A percentile compares a stretch with the other conserved stretches of the same genome.
Conservation (phyloP, 2,329 filamentous ascomycete species). For the Macrophomina tecta region DNA sequence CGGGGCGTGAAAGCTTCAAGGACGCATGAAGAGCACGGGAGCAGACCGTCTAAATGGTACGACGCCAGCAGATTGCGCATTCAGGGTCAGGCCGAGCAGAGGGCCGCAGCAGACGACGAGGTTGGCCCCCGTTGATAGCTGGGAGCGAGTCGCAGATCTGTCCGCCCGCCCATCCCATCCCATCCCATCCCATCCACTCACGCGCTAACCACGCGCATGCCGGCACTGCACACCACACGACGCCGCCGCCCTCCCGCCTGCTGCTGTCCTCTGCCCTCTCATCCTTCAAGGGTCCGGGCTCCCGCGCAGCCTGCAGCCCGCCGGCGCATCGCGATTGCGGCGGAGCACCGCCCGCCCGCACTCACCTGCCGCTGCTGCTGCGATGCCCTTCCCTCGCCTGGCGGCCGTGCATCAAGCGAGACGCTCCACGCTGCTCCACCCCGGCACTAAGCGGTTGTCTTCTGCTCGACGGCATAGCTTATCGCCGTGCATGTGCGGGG, state of each 20-base stretch:
- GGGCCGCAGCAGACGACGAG: constrained; percentile 24
- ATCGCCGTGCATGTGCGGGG: constrained; percentile 23
- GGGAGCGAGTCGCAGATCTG: constrained; percentile 25
- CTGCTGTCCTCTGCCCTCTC: neutral
- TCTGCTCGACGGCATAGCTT: constrained; percentile 23
- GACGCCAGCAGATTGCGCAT: constrained; percentile 27
- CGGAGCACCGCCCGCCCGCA: constrained; percentile 6
- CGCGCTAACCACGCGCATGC: constrained; percentile 23
- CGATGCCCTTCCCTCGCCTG: neutral
- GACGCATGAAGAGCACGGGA: constrained; percentile 28
- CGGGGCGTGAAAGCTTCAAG: constrained; percentile 24
- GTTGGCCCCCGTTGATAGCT: constrained; percentile 25
- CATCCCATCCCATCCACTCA: neutral
- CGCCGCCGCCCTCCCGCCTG: neutral
- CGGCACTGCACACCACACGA: constrained; percentile 13
- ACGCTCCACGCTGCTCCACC: constrained; percentile 23
- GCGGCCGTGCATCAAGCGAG: constrained; percentile 25
- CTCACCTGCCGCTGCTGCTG: neutral
- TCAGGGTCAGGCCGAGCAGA: constrained; percentile 27
- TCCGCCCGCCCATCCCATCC: constrained; percentile 22
- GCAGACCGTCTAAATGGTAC: constrained; percentile 27
- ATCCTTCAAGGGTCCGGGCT: constrained; percentile 4
- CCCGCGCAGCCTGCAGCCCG: constrained; percentile 2
- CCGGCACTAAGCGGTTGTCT: constrained; percentile 9
- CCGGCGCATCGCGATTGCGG: constrained; percentile 14